Percentiles rank a stretch among this genome's conserved stretches.
phyloP scores from a whole-genome alignment of 1,139 yeast species.

The Magnusiomyces tetraspermus region DNA sequence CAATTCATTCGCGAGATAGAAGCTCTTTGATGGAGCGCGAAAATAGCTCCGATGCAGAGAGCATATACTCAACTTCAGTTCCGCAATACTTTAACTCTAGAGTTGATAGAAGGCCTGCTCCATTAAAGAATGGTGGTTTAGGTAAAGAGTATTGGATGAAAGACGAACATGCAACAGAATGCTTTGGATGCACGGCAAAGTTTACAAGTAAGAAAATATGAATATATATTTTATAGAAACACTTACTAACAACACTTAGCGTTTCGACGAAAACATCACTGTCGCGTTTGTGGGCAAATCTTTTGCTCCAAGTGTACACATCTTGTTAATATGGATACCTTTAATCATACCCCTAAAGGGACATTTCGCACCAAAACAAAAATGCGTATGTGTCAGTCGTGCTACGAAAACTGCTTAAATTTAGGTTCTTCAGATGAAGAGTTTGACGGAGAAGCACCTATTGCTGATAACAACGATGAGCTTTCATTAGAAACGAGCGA shows the following conservation, averaged over 20 bases:
- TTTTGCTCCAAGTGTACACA: constrained; percentile 84
- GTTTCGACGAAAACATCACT: constrained; percentile 87
- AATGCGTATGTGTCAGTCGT: constrained; percentile 70
- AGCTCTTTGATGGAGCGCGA: constrained; percentile 18
- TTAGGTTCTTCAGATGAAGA: constrained; percentile 18
- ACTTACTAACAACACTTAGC: constrained; percentile 27
- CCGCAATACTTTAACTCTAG: constrained; percentile 18
- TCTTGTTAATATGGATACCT: constrained; percentile 66
- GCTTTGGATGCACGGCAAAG: constrained; percentile 64
- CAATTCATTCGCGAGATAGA: background rate
- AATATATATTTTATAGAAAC: background rate
- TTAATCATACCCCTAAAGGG: constrained; percentile 36
- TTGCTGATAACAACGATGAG: constrained; percentile 7
- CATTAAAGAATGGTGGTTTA: constrained; percentile 25
- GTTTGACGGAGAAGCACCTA: constrained; percentile 10
- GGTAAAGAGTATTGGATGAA: constrained; percentile 80
- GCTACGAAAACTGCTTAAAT: constrained; percentile 52
- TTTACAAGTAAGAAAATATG: constrained; percentile 40
- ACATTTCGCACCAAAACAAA: constrained; percentile 39
- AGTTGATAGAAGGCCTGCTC: constrained; percentile 19
- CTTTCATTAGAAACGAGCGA: constrained; percentile 7
- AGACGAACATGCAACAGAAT: constrained; percentile 74
- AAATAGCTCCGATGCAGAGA: constrained; percentile 27
- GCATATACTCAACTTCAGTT: constrained; percentile 22
- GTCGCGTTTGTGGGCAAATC: constrained; percentile 92